Evolutionary conservation across 2,329 filamentous ascomycete genomes (phyloP), one percentile per base, ranked within the genome.

Genomic region (Nothophaeocryptopus gaeumannii): DNA sequence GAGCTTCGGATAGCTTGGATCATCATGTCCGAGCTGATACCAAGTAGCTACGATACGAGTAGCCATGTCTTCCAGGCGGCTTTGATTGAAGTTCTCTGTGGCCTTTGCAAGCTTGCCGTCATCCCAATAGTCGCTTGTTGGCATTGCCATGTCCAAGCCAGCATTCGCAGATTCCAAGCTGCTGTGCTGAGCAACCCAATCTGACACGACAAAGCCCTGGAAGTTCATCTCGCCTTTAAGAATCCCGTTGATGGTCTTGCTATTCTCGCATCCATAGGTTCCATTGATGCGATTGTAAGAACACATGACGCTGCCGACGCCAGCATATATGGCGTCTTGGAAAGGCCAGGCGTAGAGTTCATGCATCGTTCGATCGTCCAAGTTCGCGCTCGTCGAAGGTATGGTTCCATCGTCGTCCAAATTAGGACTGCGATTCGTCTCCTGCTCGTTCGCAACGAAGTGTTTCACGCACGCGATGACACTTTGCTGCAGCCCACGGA

Each of bases 181-280:
- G 0, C 77, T 76, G 47, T 82, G 74, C 48, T 86, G 82, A 0
- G 80, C 81, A 20, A 79, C 67, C 84, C 85, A 89, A 65, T 89
- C 86, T 0, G 81, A 83, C 72, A 88, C 82, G 16, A 88, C 80
- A 58, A 71, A 83, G 62, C 86, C 86, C 58, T 88, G 84, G 58
- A 89, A 89, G 0, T 83, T 84, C 41, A 89, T 74, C 67, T 89
- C 86, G 39, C 85, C 84, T 60, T 89, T 89, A 8, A 89, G 72
- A 3, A 89, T 72, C 0, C 81, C 82, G 56, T 88, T 89, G 45
- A 86, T 74, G 11, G 84, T 69, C 62, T 84, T 84, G 53, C 81
- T 82, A 62, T 89, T 89, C 50, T 85, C 81, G 62, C 86, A 89
- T 2, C 82, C 82, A 50, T 86, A 71, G 9, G 69, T 74, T 40